A percentile compares a stretch with the other conserved stretches of the same genome.
phyloP scores from a whole-genome alignment of 257 asterid genomes.

The Solanum verrucosum region DNA sequence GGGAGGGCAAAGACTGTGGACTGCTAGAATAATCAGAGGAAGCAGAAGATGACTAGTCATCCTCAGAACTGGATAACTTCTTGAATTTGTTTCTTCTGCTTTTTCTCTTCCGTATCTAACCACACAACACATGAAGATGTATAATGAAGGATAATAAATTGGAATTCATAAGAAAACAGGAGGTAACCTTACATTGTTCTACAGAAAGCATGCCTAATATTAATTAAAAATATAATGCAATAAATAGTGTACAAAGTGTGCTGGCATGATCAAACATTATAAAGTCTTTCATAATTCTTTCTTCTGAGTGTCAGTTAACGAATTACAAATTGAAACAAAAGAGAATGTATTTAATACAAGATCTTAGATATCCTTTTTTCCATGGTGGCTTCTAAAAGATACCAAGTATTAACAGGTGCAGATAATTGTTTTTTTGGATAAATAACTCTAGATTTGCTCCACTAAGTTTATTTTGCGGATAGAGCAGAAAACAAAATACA shows the following conservation, averaged over 20 bases:
- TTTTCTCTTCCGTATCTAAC: conserved; percentile 41
- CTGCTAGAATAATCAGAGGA: conserved; percentile 45
- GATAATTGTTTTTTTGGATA: neutral
- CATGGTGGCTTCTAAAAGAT: neutral
- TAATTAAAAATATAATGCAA: neutral
- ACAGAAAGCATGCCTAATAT: neutral
- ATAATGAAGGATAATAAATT: neutral
- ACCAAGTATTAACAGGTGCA: neutral
- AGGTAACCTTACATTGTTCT: neutral
- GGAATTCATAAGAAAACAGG: neutral
- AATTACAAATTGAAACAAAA: neutral
- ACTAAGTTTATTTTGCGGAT: neutral
- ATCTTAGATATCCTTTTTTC: neutral
- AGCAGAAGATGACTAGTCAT: conserved; percentile 26
- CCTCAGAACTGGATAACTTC: conserved; percentile 31
- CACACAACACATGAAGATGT: conserved; percentile 2
- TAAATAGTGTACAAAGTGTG: no score
- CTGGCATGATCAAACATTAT: neutral
- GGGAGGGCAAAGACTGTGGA: conserved; percentile 40
- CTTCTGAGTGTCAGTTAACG: neutral
- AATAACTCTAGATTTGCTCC: neutral
- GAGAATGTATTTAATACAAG: neutral
- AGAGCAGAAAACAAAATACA: neutral
- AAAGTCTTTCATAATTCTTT: neutral
- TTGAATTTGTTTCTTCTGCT: conserved; percentile 37